phyloP scores from a whole-genome alignment of 2,329 filamentous ascomycete species.

The Aspergillus tamarii region DNA sequence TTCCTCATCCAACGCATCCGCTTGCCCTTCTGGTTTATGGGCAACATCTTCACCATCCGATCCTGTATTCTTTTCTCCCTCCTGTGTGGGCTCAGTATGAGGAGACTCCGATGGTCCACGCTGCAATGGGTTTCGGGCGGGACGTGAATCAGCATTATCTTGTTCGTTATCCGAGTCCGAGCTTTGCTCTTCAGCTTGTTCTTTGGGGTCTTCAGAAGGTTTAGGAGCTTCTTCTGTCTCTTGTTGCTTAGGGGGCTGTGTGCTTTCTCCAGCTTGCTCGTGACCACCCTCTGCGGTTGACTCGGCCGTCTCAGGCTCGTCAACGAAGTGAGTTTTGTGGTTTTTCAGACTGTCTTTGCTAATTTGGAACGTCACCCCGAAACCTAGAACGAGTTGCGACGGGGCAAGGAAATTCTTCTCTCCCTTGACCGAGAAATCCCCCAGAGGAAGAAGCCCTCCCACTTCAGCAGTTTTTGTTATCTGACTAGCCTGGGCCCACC shows the following conservation, averaged over 20 bases:
- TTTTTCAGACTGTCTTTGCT: slow-evolving; percentile 83
- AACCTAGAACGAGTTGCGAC: slow-evolving; percentile 81
- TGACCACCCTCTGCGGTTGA: slow-evolving; percentile 25
- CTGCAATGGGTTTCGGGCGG: slow-evolving; percentile 22
- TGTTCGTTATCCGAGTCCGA: slow-evolving; percentile 27
- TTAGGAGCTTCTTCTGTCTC: slow-evolving; percentile 29
- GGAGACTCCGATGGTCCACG: slow-evolving; percentile 19
- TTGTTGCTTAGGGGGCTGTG: slow-evolving; percentile 36
- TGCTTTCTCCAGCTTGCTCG: slow-evolving; percentile 29
- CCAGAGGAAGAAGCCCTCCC: slow-evolving; percentile 78
- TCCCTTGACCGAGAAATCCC: slow-evolving; percentile 78
- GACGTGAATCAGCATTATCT: slow-evolving; percentile 17
- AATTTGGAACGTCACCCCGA: slow-evolving; percentile 84
- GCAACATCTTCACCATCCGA: slow-evolving; percentile 44
- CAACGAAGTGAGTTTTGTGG: slow-evolving; percentile 73
- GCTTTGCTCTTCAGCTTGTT: slow-evolving; percentile 31
- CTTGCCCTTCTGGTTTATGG: slow-evolving; percentile 26
- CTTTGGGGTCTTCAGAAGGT: slow-evolving; percentile 23
- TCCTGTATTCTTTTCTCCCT: slow-evolving; percentile 36
- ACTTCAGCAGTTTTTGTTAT: slow-evolving; percentile 81
- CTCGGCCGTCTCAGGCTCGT: slow-evolving; percentile 32
- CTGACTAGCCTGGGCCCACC: slow-evolving; percentile 91
- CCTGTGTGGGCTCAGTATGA: slow-evolving; percentile 26
- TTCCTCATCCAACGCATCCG: slow-evolving; percentile 22
- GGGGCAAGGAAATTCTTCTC: slow-evolving; percentile 92